Conservation (phyloP, 352 stramenopile species). For the Peronospora farinosa region DNA sequence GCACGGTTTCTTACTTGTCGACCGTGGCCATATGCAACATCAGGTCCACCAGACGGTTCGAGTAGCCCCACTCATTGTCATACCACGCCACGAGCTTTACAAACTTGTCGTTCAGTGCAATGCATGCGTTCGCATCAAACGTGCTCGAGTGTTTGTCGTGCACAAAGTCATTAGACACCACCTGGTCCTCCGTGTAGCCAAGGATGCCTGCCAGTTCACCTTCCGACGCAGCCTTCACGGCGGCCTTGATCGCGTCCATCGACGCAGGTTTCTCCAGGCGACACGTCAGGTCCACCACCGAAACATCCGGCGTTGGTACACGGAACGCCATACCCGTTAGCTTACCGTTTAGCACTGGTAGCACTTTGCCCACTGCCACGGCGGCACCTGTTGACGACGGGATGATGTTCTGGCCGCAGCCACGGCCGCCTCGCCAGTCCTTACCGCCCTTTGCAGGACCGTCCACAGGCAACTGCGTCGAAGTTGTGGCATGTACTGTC, state of each 20-base stretch:
- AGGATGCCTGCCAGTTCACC: constrained; percentile 93
- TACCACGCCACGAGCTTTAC: constrained; percentile 99
- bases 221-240: constrained; percentile 91
- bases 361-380: constrained; percentile 67
- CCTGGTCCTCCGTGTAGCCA: constrained; percentile 95
- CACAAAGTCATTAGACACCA: constrained; percentile 97
- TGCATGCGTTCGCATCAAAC: constrained; percentile 28
- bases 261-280: constrained; percentile 84
- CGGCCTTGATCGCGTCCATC: constrained; percentile 97
- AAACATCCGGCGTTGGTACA: constrained; percentile 86
- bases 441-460: constrained; percentile 90
- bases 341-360: constrained; percentile 90
- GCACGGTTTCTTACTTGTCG: constrained; percentile 23
- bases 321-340: constrained; percentile 90
- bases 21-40: constrained; percentile 91
- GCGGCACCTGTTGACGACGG: constrained; percentile 94
- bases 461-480: constrained; percentile 96
- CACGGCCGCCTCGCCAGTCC: constrained; percentile 96
- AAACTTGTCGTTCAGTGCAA: constrained; percentile 93
- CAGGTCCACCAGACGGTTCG: constrained; percentile 93
- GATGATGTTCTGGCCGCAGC: constrained; percentile 97
- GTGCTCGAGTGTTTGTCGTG: constrained; percentile 71
- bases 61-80: constrained; percentile 99
- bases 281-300: constrained; percentile 85
- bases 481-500: constrained; percentile 97